Evolutionary conservation across 2,329 filamentous ascomycete genomes (phyloP).

Genomic region (Pseudomassariella vexata): DNA sequence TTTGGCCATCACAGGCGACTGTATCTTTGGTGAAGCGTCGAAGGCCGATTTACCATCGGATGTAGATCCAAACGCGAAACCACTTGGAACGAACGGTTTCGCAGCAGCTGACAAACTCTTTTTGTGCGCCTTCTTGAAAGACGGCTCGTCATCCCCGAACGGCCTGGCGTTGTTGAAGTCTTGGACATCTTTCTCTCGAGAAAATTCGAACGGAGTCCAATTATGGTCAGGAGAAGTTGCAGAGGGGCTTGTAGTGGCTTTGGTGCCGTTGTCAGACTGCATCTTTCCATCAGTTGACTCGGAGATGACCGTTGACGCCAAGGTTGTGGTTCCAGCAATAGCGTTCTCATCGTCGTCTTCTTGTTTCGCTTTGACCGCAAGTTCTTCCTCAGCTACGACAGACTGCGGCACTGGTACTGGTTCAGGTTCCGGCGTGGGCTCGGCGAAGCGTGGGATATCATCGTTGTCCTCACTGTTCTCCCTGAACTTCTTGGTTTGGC

Average conservation of each 20-base stretch:
- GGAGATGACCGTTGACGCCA: constrained; percentile 47
- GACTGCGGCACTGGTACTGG: constrained; percentile 17
- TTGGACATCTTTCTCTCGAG: constrained; percentile 38
- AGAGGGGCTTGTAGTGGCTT: constrained; percentile 47
- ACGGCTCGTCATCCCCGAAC: constrained; percentile 34
- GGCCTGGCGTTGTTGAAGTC: constrained; percentile 48
- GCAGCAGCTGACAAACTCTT: constrained; percentile 57
- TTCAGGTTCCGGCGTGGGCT: constrained; percentile 33
- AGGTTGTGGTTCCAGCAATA: constrained; percentile 40
- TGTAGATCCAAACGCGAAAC: constrained; percentile 23
- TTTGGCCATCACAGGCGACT: constrained; percentile 16
- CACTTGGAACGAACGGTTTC: constrained; percentile 56
- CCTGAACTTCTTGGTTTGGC: constrained; percentile 67
- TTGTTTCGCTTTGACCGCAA: constrained; percentile 26
- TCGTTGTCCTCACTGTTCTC: constrained; percentile 62
- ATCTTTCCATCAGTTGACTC: constrained; percentile 45
- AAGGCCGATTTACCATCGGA: constrained; percentile 21
- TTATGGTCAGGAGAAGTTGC: constrained; percentile 47
- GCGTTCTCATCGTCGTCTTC: constrained; percentile 36
- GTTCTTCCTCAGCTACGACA: background rate
- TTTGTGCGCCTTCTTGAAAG: constrained; percentile 38
- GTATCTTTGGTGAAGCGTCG: constrained; percentile 19
- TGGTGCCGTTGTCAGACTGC: constrained; percentile 27
- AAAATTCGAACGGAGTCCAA: constrained; percentile 58
- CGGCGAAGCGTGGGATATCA: constrained; percentile 69